Evolutionary conservation across 805 yeast genomes (phyloP), one percentile per base, ranked within the genome.

Genomic region (Candida ipomoeae): DNA sequence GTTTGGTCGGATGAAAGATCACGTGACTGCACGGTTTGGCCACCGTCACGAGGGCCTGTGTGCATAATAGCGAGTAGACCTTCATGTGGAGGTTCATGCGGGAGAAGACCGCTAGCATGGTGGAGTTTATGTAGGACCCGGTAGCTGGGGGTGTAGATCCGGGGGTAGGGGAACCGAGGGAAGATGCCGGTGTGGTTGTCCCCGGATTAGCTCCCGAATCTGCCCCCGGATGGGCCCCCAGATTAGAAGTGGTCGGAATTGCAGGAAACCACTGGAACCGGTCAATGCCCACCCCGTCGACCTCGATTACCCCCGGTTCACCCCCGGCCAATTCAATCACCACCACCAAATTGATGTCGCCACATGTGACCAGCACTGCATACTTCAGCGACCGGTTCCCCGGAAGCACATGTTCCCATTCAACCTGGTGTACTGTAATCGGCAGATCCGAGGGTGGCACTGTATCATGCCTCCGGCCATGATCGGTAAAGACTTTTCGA

Each of bases 41-140:
- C 1, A 73, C 52, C 7, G 66, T 66, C 49, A 66, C 60, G 5
- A 70, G 50, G 11, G 68, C 51, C 38, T 64, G 66, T 0, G 71
- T 62, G 48, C 72, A 66, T 50, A 70, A 71, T 3, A 73, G 51
- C 0, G 77, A 72, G 51, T 70, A 73, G 10, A 72, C 58, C 42
- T 66, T 67, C 13, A 62, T 61, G 32, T 64, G 63, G 10, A 73
- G 57, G 20, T 56, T 46, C 21, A 56, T 48, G 29, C 59, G 58
- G 10, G 73, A 61, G 51, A 63, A 71, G 4, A 72, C 55, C 3
- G 65, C 62, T 20, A 73, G 39, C 51, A 73, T 75, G 34, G 62
- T 64, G 33, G 66, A 57, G 51, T 72, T 70, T 14, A 44, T 26
- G 54, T 71, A 70, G 14, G 69, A 69, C 0, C 73, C 57, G 7